phyloP scores from a whole-genome alignment of 2,329 filamentous ascomycete species.

The Pseudogymnoascus pannorum region DNA sequence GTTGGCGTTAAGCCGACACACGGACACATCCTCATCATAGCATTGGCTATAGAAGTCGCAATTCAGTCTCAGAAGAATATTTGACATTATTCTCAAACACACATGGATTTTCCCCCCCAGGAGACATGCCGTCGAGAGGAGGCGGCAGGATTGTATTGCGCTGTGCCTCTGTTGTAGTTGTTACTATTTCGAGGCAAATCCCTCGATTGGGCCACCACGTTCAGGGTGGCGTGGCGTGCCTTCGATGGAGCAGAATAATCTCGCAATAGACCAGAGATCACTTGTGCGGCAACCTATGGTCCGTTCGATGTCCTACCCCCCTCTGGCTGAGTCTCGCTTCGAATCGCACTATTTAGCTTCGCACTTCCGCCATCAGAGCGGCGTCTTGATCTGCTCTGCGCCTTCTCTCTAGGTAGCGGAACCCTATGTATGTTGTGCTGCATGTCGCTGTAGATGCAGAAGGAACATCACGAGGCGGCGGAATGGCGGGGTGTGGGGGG shows the following conservation, averaged over 20 bases:
- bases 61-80: not conserved
- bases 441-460: constrained; percentile 1
- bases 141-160: not conserved
- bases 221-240: not conserved
- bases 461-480: not conserved
- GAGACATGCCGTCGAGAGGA: not conserved
- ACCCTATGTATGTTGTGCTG: constrained; percentile 1
- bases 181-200: not conserved
- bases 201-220: not conserved
- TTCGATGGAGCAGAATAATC: not conserved
- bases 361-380: not conserved
- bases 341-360: not conserved
- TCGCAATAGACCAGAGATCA: not conserved
- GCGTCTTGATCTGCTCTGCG: not conserved
- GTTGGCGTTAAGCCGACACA: not conserved
- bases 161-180: not conserved
- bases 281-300: not conserved
- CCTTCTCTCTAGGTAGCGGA: not conserved
- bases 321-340: not conserved
- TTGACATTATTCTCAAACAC: not conserved
- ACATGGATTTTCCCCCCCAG: not conserved
- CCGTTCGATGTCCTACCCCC: not conserved
- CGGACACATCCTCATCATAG: not conserved
- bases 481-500: not conserved
- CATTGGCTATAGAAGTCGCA: constrained; percentile 2